Evolutionary conservation across 1,284 basidiomycete species (phyloP).

Genomic region (Tetrapyrgos nigripes): DNA sequence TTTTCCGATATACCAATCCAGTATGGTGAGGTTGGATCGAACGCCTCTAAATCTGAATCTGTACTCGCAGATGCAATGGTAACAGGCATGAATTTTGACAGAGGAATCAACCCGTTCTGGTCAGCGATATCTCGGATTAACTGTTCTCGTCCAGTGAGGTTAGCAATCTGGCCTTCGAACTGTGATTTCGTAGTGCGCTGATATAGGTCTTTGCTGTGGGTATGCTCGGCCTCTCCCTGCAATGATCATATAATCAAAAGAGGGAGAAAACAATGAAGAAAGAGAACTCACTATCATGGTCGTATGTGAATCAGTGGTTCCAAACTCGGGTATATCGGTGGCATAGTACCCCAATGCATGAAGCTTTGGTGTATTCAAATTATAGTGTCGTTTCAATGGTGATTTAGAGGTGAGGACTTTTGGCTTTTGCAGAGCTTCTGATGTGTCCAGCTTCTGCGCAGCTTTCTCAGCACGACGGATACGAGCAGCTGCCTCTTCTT

Average conservation of each 20-base stretch:
- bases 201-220: background rate
- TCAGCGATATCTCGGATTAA: background rate
- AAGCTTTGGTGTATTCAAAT: slow-evolving; percentile 8
- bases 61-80: background rate
- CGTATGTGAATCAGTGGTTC: slow-evolving; percentile 7
- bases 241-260: background rate
- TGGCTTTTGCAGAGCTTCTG: no score
- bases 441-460: no score
- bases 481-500: background rate
- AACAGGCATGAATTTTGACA: background rate
- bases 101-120: background rate
- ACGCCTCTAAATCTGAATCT: background rate
- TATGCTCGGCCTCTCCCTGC: slow-evolving; percentile 2
- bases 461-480: background rate
- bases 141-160: background rate
- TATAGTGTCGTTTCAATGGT: background rate
- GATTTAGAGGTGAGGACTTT: background rate
- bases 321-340: slow-evolving; percentile 10
- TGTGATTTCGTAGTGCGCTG: background rate
- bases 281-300: background rate
- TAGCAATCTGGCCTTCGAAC: background rate
- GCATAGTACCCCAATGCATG: slow-evolving; percentile 17
- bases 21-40: background rate
- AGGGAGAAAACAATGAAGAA: background rate
- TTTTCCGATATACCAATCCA: background rate